phyloP scores from a whole-genome alignment of 2,329 filamentous ascomycete genomes.

The Chrysoporthe austroafricana region DNA sequence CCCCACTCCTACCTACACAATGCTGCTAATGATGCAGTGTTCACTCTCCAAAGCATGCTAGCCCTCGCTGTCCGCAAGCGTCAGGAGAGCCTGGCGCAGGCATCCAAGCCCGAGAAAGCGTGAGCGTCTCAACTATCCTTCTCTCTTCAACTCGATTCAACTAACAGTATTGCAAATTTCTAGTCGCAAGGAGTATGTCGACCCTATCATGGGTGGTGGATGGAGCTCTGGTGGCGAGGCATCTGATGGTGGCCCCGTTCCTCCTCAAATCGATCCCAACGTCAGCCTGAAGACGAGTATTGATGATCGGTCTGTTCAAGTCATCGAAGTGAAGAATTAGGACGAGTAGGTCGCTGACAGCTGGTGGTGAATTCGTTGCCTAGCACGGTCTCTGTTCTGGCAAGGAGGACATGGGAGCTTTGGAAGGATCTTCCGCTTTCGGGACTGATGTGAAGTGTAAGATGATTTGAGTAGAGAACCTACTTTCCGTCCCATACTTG shows the following conservation, averaged over 20 bases:
- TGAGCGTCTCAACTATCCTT: neutral
- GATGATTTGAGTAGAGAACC: constrained; percentile 26
- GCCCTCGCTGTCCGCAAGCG: constrained; percentile 53
- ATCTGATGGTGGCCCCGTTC: constrained; percentile 37
- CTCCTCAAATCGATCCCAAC: constrained; percentile 11
- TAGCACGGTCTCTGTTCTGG: neutral
- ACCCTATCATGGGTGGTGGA: constrained; percentile 34
- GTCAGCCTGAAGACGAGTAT: neutral
- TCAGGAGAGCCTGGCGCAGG: constrained; percentile 32
- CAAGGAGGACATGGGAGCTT: neutral
- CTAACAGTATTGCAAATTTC: constrained; percentile 6
- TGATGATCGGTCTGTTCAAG: neutral
- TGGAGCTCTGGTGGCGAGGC: constrained; percentile 40
- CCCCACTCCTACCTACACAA: constrained; percentile 74
- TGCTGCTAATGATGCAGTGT: constrained; percentile 83
- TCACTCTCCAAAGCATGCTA: constrained; percentile 76
- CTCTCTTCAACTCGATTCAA: neutral
- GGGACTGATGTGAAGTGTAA: neutral
- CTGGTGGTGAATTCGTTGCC: too few species aligned
- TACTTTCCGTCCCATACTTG: constrained; percentile 15
- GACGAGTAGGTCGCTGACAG: neutral
- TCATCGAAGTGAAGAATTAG: neutral
- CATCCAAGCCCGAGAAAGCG: constrained; percentile 20
- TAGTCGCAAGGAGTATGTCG: constrained; percentile 30
- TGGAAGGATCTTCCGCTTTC: neutral